Evolutionary conservation across 345 rosid species (phyloP).

Genomic region (Bretschneidera sinensis): DNA sequence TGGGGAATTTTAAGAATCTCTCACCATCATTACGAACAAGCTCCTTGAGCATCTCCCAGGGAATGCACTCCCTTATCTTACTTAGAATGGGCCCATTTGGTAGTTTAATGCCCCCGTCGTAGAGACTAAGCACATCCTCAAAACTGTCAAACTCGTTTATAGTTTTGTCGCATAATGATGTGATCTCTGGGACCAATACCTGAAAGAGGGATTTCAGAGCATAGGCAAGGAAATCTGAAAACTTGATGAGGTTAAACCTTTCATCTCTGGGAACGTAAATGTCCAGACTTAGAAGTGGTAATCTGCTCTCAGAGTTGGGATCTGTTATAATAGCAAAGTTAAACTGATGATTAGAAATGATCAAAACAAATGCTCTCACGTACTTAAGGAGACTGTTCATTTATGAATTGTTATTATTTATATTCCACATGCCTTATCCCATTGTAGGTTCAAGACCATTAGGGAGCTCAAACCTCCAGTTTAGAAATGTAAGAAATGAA

Average conservation of each 20-base stretch:
- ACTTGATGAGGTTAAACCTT: slow-evolving; percentile 66
- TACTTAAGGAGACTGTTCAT: too few relatives aligned
- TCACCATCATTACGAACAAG: slow-evolving; percentile 82
- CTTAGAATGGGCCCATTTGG: slow-evolving; percentile 25
- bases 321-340: slow-evolving; percentile 33
- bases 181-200: slow-evolving; percentile 59
- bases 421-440: too few relatives aligned
- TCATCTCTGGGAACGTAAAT: slow-evolving; percentile 95
- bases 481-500: not conserved
- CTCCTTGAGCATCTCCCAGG: slow-evolving; percentile 88
- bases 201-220: slow-evolving; percentile 66
- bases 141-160: slow-evolving; percentile 79
- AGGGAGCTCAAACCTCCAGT: not conserved
- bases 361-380: too few relatives aligned
- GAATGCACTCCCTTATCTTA: slow-evolving; percentile 58
- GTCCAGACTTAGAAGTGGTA: slow-evolving; percentile 61
- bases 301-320: slow-evolving; percentile 56
- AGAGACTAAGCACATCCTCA: slow-evolving; percentile 59
- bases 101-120: slow-evolving; percentile 58
- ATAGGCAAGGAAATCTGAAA: slow-evolving; percentile 84
- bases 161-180: slow-evolving; percentile 66
- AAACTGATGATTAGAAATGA: slow-evolving; percentile 4
- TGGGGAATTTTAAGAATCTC: slow-evolving; percentile 59
- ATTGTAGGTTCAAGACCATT: not conserved
- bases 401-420: too few relatives aligned